Conservation (phyloP, 2,329 filamentous ascomycete species). For the Rhytidhysteron rufulum region DNA sequence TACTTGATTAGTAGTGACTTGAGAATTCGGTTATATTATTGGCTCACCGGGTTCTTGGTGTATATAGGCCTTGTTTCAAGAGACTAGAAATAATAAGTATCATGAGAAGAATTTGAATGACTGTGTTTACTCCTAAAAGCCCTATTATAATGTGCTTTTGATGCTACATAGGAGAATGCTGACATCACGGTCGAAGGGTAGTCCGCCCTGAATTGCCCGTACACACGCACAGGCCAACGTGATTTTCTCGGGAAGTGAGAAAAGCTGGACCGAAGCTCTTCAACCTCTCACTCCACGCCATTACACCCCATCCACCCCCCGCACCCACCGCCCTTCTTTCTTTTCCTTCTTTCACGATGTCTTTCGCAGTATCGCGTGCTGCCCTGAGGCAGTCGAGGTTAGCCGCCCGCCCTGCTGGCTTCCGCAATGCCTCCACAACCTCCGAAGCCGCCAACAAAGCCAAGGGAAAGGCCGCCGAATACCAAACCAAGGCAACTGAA, state of each 20-base stretch:
- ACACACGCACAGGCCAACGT: neutral
- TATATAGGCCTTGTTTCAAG: too few species aligned
- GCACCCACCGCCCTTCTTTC: conserved; percentile 4
- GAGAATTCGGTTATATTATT: too few species aligned
- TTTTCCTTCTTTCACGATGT: conserved; percentile 39
- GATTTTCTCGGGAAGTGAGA: neutral
- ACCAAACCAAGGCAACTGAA: conserved; percentile 65
- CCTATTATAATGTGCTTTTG: neutral
- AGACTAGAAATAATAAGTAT: too few species aligned
- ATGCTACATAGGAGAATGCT: too few species aligned
- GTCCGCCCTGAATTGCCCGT: neutral
- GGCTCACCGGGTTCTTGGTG: too few species aligned
- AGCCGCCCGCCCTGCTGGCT: conserved; percentile 38
- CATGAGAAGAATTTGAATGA: neutral
- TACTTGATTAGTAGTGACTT: too few species aligned
- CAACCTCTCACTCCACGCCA: neutral
- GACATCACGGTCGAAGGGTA: neutral
- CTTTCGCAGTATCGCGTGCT: conserved; percentile 44
- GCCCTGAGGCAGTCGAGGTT: conserved; percentile 43
- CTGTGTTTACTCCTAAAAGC: neutral
- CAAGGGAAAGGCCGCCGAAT: conserved; percentile 42
- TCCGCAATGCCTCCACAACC: conserved; percentile 49
- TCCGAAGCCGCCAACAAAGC: conserved; percentile 44
- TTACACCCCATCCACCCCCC: neutral
- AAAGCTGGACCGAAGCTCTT: conserved; percentile 5